Conservation (phyloP, 2,329 filamentous ascomycete species). For the Penicillium hesseltinei region DNA sequence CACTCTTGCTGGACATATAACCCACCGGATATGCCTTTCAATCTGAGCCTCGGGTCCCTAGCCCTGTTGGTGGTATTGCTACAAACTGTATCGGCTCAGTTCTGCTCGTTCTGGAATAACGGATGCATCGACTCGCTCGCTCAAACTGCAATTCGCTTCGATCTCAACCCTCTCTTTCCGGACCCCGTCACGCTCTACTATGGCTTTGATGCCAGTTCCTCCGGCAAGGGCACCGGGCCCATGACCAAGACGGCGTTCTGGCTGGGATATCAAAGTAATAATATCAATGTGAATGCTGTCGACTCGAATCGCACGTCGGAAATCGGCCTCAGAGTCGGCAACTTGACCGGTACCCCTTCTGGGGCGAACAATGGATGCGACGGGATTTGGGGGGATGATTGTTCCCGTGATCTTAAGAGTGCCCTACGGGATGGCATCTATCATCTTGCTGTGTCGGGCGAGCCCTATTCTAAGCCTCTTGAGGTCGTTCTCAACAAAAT, state of each 20-base stretch:
- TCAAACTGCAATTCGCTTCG: slow-evolving; percentile 35
- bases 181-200: slow-evolving; percentile 37
- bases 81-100: slow-evolving; percentile 27
- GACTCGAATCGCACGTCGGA: slow-evolving; percentile 38
- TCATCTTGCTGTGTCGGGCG: slow-evolving; percentile 25
- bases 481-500: slow-evolving; percentile 31
- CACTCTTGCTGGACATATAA: slow-evolving; percentile 15
- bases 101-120: slow-evolving; percentile 37
- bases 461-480: slow-evolving; percentile 31
- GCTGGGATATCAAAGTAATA: slow-evolving; percentile 33
- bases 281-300: slow-evolving; percentile 28
- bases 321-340: slow-evolving; percentile 37
- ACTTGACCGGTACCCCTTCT: slow-evolving; percentile 35
- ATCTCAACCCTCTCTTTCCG: slow-evolving; percentile 36
- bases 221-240: slow-evolving; percentile 32
- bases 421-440: slow-evolving; percentile 30
- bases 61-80: slow-evolving; percentile 23
- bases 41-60: neutral
- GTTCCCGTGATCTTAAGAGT: slow-evolving; percentile 33
- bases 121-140: slow-evolving; percentile 40
- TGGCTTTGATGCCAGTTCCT: slow-evolving; percentile 34
- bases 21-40: slow-evolving; percentile 21
- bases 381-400: slow-evolving; percentile 36
- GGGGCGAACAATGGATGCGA: slow-evolving; percentile 40
- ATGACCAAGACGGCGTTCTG: slow-evolving; percentile 40